These are phyloP conservation scores for Platanthera guangdongensis DNA, from an alignment of 106 monocot species.

Conservation along the genomic window DNA sequence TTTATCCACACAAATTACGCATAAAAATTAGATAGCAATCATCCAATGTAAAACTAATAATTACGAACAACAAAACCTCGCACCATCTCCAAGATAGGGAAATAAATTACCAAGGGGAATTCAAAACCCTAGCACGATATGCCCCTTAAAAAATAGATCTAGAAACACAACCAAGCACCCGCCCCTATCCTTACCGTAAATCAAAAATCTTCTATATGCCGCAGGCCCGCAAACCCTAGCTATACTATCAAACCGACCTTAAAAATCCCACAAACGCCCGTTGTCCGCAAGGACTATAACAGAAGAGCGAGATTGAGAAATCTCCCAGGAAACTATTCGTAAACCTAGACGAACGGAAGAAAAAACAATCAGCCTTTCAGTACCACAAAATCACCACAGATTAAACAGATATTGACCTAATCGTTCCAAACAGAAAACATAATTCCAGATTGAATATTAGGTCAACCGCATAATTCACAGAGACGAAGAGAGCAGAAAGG, in stretches of 20 bases:
- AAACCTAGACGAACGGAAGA: neutral
- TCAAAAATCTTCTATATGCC: neutral
- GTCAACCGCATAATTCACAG: neutral
- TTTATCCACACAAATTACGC: neutral
- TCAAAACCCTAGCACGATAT: neutral
- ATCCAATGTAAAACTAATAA: neutral
- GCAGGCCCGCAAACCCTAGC: neutral
- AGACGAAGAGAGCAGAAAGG: neutral
- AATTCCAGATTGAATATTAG: too few species aligned
- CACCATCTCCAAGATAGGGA: too few species aligned
- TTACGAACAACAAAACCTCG: too few species aligned
- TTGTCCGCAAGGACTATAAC: neutral
- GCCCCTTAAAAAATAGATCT: neutral
- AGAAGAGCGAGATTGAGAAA: neutral
- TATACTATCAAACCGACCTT: neutral
- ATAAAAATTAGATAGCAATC: neutral
- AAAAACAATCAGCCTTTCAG: neutral
- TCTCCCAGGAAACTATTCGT: neutral
- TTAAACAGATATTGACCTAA: too few species aligned
- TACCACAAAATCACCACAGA: neutral
- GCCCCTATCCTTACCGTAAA: neutral
- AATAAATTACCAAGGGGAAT: neutral
- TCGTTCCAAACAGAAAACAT: too few species aligned
- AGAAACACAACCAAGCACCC: neutral
- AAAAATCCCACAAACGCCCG: neutral